Evolutionary conservation across 208 protist species (phyloP).

Genomic region (Trypanosoma congolense): DNA sequence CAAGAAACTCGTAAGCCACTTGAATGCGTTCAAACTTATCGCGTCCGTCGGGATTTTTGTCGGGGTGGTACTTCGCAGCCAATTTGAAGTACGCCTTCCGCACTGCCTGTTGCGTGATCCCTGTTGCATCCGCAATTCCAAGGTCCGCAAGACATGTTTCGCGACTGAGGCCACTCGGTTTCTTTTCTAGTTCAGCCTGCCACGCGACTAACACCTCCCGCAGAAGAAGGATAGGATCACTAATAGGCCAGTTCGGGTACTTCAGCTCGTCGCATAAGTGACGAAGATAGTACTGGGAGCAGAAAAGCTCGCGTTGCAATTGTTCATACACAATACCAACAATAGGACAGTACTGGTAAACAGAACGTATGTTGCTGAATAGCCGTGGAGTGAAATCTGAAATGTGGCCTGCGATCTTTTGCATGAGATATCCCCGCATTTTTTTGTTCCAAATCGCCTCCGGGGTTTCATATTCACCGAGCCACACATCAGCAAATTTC

Average conservation of each 20-base stretch:
- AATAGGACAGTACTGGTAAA: constrained; percentile 94
- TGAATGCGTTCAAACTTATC: constrained; percentile 93
- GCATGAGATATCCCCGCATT: constrained; percentile 89
- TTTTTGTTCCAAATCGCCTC: constrained; percentile 92
- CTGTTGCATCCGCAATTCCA: constrained; percentile 36
- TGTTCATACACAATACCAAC: constrained; percentile 79
- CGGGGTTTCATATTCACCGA: constrained; percentile 93
- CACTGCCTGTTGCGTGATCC: constrained; percentile 50
- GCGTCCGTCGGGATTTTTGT: constrained; percentile 94
- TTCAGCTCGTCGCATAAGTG: constrained; percentile 88
- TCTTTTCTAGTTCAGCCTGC: constrained; percentile 81
- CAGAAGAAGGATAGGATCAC: constrained; percentile 79
- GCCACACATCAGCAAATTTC: constrained; percentile 88
- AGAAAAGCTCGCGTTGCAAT: constrained; percentile 92
- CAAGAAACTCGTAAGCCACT: constrained; percentile 86
- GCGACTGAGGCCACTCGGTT: constrained; percentile 61
- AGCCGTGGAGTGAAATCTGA: constrained; percentile 91
- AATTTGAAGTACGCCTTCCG: constrained; percentile 93
- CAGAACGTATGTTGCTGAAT: constrained; percentile 75
- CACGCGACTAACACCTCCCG: constrained; percentile 84
- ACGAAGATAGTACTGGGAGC: constrained; percentile 91
- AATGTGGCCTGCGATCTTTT: constrained; percentile 90
- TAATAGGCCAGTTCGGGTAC: constrained; percentile 92
- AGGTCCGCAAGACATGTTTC: constrained; percentile 69
- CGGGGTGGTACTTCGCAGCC: constrained; percentile 92